Percentiles rank a stretch among this genome's conserved stretches.
phyloP scores from a whole-genome alignment of 257 asterid species.

The Plantago elongata region DNA sequence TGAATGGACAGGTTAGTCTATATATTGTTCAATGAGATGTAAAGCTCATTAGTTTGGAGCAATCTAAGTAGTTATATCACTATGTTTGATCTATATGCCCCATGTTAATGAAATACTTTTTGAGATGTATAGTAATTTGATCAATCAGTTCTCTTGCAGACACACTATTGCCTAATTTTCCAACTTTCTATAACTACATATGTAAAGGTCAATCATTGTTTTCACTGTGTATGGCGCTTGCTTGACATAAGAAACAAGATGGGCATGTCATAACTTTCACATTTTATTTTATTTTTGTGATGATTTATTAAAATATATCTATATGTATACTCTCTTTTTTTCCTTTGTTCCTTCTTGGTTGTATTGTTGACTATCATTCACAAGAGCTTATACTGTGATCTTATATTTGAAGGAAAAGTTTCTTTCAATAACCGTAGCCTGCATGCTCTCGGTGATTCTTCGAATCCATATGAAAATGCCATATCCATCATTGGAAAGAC shows the following conservation, averaged over 20 bases:
- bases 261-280: too few relatives aligned
- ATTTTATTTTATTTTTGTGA: too few relatives aligned
- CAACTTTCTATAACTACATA: too few relatives aligned
- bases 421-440: conserved; percentile 70
- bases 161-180: too few relatives aligned
- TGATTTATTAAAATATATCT: not conserved
- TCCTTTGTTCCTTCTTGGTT: not conserved
- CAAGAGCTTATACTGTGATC: conserved; percentile 28
- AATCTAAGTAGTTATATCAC: not conserved
- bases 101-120: too few relatives aligned
- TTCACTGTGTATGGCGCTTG: too few relatives aligned
- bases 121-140: too few relatives aligned
- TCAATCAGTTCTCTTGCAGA: too few relatives aligned
- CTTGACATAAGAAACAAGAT: too few relatives aligned
- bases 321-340: not conserved
- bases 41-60: not conserved
- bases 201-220: too few relatives aligned
- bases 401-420: conserved; percentile 48
- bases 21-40: conserved; percentile 20
- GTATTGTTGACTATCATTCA: not conserved
- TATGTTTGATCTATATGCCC: too few relatives aligned
- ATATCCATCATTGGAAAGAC: conserved; percentile 80
- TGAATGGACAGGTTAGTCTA: conserved; percentile 75
- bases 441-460: conserved; percentile 53
- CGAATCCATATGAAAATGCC: conserved; percentile 81